Base-by-base conservation (phyloP, 2,329 filamentous ascomycete species). In the Pseudocercospora vitis region DNA sequence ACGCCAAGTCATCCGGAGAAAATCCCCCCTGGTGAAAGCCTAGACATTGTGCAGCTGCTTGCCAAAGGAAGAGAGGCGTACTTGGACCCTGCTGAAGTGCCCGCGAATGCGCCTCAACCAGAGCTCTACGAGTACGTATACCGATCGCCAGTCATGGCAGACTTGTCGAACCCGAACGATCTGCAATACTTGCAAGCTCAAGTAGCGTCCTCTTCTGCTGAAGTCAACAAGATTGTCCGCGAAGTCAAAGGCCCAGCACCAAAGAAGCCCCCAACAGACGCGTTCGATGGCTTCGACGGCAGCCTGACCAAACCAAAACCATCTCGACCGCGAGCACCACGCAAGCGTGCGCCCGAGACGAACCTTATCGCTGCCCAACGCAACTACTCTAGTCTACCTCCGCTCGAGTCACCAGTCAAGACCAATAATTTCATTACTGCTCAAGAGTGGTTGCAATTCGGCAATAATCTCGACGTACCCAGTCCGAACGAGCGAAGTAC, bases 1-100 rank as follows among this genome's bases (percentile, higher is more conserved):
- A 99, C 94, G 0, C 94, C 94, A 0, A 94, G 88, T 37, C 88
- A 99, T 70, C 81, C 81, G 0, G 79, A 81, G 0, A 79, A 86
- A 24, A 97, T 99, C 35, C 80, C 88, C 0, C 87, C 85, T 1
- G 94, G 95, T 29, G 91, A 97, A 73, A 91, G 84, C 56, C 71
- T 99, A 7, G 91, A 96, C 68, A 96, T 99, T 50, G 68, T 73
- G 2, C 72, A 85, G n/a, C 80, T 99, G 1, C 81, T 99, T 2
- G 80, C 80, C 0, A 94, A 89, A 69, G 88, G 89, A 3, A 63
- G 79, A 0, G 69, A 78, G 16, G 90, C 92, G 0, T 78, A 71
- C 26, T 79, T 97, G 0, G 87, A 96, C 62, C 81, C 84, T 0
- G 67, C 70, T 1, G 81, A 87, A 47, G 69, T 79, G 1, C 84